phyloP scores from a whole-genome alignment of 169 alveolate species.

The Babesia gibsoni region DNA sequence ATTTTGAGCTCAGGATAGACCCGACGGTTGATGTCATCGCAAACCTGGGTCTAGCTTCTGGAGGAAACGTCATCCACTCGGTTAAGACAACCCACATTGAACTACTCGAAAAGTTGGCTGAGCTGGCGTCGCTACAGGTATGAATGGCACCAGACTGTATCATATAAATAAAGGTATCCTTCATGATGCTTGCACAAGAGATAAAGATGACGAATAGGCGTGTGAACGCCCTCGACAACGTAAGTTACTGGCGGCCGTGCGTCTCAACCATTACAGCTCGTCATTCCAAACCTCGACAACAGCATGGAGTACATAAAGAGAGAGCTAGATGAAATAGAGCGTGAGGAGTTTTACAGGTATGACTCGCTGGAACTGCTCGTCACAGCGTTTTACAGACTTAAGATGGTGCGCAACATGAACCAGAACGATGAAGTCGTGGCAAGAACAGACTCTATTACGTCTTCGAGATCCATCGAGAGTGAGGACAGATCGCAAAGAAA shows the following conservation, averaged over 20 bases:
- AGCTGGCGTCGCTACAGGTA: constrained; percentile 91
- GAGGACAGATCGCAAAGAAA: not conserved
- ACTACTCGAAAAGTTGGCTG: constrained; percentile 80
- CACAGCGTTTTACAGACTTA: constrained; percentile 8
- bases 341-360: constrained; percentile 93
- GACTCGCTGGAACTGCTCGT: not conserved
- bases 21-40: constrained; percentile 82
- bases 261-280: constrained; percentile 68
- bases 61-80: constrained; percentile 82
- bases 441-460: not conserved
- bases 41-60: constrained; percentile 78
- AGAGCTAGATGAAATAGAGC: constrained; percentile 92
- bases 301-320: constrained; percentile 88
- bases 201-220: constrained; percentile 94
- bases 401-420: constrained; percentile 64
- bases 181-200: constrained; percentile 91
- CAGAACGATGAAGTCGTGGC: constrained; percentile 51
- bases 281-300: constrained; percentile 88
- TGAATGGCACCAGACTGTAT: constrained; percentile 37
- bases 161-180: constrained; percentile 77
- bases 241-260: not conserved
- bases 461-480: not conserved
- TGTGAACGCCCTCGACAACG: constrained; percentile 94
- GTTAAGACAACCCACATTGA: constrained; percentile 75
- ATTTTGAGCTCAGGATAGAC: constrained; percentile 84